Evolutionary conservation across 2,329 filamentous ascomycete genomes (phyloP), one percentile per base, ranked within the genome.

Genomic region (Penicillium hesseltinei): DNA sequence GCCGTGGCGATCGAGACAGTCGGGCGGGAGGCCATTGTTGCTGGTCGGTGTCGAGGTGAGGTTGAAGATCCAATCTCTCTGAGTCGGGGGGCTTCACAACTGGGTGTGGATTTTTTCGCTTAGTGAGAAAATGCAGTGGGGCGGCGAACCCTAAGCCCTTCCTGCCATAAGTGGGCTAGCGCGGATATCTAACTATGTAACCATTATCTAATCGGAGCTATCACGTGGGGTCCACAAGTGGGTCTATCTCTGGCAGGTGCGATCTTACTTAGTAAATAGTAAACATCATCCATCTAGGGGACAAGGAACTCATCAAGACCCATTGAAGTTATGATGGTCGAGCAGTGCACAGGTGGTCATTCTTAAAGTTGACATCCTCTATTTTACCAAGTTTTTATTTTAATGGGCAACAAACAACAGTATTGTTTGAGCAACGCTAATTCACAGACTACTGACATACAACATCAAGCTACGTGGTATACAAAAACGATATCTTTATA

Each of bases 1-100:
- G 91, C 92, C 82, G 89, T 88, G 84, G 96, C 88, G 84, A 99
- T 92, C 79, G 92, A 91, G 81, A 99, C 94, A 78, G 92, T 97
- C 81, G 94, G 94, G 84, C 94, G 88, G 80, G 90, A 92, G 84
- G 92, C 90, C 91, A 95, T 95, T 85, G 81, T 85, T 74, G 74
- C 67, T 76, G 69, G 68, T 75, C 69, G 72, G 67, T 70, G 72
- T 72, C 69, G 71, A 69, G 68, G 70, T 70, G 70, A 71, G 65
- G 69, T 71, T 73, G 69, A 69, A 71, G 72, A 71, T 71, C 69
- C 65, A 72, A 61, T 65, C 62, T 65, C 66, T 65, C 58, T 61
- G 69, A 62, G 67, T 66, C 63, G 27, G 54, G 49, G 54, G 60
- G 63, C 62, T 67, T 64, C 58, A 58, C 45, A 43, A 51, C 59